A percentile compares a stretch with the other conserved stretches of the same genome.
These are phyloP conservation scores for Sporothrix euskadiensis DNA, from an alignment of 2,329 filamentous ascomycete genomes.

Conservation along the genomic window DNA sequence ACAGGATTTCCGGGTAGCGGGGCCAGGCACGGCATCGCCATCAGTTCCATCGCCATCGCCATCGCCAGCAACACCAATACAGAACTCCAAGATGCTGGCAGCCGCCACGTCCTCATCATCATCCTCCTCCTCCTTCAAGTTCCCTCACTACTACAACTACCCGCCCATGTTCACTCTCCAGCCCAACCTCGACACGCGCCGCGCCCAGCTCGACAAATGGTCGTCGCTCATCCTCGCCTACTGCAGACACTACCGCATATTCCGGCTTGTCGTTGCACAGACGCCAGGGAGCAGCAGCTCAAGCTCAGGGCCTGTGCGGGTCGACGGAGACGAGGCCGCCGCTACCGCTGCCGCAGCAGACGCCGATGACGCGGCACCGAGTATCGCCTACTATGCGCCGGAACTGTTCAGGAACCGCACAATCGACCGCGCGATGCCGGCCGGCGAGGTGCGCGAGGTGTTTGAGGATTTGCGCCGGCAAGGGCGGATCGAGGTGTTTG, in stretches of 20 bases:
- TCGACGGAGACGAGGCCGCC: constrained; percentile 46
- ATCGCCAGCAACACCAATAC: neutral
- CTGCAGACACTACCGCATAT: constrained; percentile 75
- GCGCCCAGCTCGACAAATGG: constrained; percentile 82
- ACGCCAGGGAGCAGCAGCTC: constrained; percentile 34
- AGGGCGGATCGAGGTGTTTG: constrained; percentile 61
- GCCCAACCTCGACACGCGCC: constrained; percentile 69
- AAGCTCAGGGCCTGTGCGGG: constrained; percentile 32
- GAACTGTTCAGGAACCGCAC: constrained; percentile 59
- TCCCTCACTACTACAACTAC: constrained; percentile 70
- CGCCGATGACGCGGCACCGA: constrained; percentile 11
- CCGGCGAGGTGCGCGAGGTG: constrained; percentile 57
- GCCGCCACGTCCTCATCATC: neutral
- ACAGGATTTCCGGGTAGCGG: constrained; percentile 10
- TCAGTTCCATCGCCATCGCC: constrained; percentile 8
- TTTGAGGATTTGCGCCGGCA: constrained; percentile 61
- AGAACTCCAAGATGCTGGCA: neutral
- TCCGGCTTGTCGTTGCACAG: constrained; percentile 64
- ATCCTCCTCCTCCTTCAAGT: constrained; percentile 46
- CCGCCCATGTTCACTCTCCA: constrained; percentile 85
- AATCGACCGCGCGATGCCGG: constrained; percentile 53
- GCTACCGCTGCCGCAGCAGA: neutral
- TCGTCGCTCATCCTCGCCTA: constrained; percentile 80
- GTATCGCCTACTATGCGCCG: constrained; percentile 30
- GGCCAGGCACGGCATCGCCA: constrained; percentile 20